Percentiles rank a stretch among this genome's conserved stretches.
These are phyloP conservation scores for Herpetomonas tarakana DNA, from an alignment of 208 protist species.

Conservation along the genomic window DNA sequence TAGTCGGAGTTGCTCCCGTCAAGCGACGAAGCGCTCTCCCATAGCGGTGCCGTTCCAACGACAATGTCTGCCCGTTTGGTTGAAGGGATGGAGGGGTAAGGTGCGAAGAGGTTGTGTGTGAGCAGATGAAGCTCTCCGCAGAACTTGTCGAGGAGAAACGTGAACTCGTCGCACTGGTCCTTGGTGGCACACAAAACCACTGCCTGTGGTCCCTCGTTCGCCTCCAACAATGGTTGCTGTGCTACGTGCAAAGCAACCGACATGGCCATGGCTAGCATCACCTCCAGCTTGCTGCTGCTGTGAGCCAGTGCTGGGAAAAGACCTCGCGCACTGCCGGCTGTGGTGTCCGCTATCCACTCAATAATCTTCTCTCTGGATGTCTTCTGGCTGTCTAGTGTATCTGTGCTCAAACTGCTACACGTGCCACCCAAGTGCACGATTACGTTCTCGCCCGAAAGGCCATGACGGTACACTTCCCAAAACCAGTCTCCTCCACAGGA, in stretches of 20 bases:
- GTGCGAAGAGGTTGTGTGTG: slow-evolving; percentile 78
- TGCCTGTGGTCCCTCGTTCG: slow-evolving; percentile 55
- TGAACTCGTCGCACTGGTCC: slow-evolving; percentile 66
- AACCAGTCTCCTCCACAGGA: slow-evolving; percentile 66
- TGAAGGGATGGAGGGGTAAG: slow-evolving; percentile 51
- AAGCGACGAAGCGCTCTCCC: slow-evolving; percentile 48
- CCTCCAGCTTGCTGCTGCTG: slow-evolving; percentile 56
- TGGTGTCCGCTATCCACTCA: slow-evolving; percentile 7
- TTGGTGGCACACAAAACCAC: slow-evolving; percentile 72
- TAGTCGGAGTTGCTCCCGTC: background rate
- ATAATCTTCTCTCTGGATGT: background rate
- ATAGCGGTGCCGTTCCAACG: slow-evolving; percentile 65
- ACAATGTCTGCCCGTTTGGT: slow-evolving; percentile 68
- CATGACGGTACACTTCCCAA: slow-evolving; percentile 68
- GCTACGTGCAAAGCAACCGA: slow-evolving; percentile 58
- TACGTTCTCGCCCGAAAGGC: slow-evolving; percentile 57
- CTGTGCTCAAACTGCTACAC: slow-evolving; percentile 49
- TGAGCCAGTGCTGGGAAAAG: slow-evolving; percentile 12
- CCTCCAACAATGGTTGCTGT: slow-evolving; percentile 58
- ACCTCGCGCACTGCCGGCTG: background rate
- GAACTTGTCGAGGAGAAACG: slow-evolving; percentile 41
- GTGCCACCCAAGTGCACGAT: slow-evolving; percentile 47
- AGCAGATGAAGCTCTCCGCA: slow-evolving; percentile 62
- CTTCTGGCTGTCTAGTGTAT: slow-evolving; percentile 47
- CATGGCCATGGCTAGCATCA: slow-evolving; percentile 48